These are phyloP conservation scores for Penicillium canescens DNA, from an alignment of 495 filamentous ascomycete genomes.

Conservation along the genomic window DNA sequence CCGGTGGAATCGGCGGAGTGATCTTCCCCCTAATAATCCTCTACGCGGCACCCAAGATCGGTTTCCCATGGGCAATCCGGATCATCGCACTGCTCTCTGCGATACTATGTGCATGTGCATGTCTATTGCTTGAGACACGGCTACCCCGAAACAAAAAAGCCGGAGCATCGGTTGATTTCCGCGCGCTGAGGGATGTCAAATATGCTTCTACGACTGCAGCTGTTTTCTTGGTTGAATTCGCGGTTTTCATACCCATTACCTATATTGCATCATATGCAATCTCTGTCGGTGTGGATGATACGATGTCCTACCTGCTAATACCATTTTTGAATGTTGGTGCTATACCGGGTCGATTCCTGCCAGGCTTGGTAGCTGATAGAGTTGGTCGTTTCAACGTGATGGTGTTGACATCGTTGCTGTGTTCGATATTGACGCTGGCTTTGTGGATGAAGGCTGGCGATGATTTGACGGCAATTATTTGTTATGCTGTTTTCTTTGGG, in stretches of 20 bases:
- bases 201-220: slow-evolving; percentile 55
- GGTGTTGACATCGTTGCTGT: slow-evolving; percentile 48
- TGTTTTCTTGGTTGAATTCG: slow-evolving; percentile 73
- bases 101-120: slow-evolving; percentile 37
- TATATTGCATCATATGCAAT: slow-evolving; percentile 67
- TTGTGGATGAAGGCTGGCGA: slow-evolving; percentile 47
- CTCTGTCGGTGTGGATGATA: slow-evolving; percentile 10
- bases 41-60: slow-evolving; percentile 57
- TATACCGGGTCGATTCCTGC: slow-evolving; percentile 44
- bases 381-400: slow-evolving; percentile 72
- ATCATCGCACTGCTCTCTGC: slow-evolving; percentile 67
- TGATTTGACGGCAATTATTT: slow-evolving; percentile 47
- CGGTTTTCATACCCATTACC: slow-evolving; percentile 68
- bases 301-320: slow-evolving; percentile 57
- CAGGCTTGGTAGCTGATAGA: slow-evolving; percentile 64
- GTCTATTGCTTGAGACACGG: slow-evolving; percentile 24
- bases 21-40: slow-evolving; percentile 73
- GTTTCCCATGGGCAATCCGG: slow-evolving; percentile 73
- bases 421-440: slow-evolving; percentile 51
- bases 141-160: slow-evolving; percentile 17
- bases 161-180: slow-evolving; percentile 19
- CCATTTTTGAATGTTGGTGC: slow-evolving; percentile 52
- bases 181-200: slow-evolving; percentile 29
- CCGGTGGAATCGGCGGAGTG: slow-evolving; percentile 68
- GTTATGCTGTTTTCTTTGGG: slow-evolving; percentile 62